Conservation (phyloP, 1,284 basidiomycete species). For the Ceratobasidium sp. region DNA sequence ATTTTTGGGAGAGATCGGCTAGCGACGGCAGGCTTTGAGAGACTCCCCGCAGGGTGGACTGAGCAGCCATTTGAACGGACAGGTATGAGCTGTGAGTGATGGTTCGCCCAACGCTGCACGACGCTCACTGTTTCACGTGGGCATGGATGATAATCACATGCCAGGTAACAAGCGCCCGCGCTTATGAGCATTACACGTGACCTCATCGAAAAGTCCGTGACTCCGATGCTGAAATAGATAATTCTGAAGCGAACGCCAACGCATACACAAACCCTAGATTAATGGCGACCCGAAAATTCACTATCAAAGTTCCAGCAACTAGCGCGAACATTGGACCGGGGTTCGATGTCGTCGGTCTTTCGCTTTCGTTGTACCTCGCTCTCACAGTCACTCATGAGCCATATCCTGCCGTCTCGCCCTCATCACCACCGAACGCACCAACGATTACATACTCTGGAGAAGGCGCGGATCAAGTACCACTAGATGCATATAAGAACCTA, state of each 20-base stretch:
- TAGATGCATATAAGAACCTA: slow-evolving; percentile 96
- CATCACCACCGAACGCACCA: slow-evolving; percentile 56
- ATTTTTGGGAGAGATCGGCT: slow-evolving; percentile 56
- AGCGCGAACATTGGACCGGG: slow-evolving; percentile 99
- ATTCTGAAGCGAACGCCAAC: slow-evolving; percentile 10
- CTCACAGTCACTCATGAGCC: slow-evolving; percentile 66
- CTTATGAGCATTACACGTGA: slow-evolving; percentile 5
- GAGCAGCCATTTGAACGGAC: slow-evolving; percentile 18
- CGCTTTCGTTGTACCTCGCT: slow-evolving; percentile 85
- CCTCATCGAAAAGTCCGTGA: slow-evolving; percentile 9
- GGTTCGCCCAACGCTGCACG: slow-evolving; percentile 23
- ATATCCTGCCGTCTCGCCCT: slow-evolving; percentile 31
- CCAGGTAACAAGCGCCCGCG: not conserved
- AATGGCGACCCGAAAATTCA: slow-evolving; percentile 49
- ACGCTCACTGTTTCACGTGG: slow-evolving; percentile 25
- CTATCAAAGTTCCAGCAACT: slow-evolving; percentile 88
- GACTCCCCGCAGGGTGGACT: slow-evolving; percentile 26
- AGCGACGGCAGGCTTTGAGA: slow-evolving; percentile 17
- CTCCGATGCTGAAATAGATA: slow-evolving; percentile 16
- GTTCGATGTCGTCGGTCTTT: slow-evolving; percentile 97
- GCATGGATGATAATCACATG: slow-evolving; percentile 24
- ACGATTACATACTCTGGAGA: slow-evolving; percentile 82
- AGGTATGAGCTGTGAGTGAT: slow-evolving; percentile 18
- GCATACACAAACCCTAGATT: slow-evolving; percentile 27
- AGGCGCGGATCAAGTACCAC: slow-evolving; percentile 87